Conservation (phyloP, 768 basidiomycete species). For the Galerina sulciceps region DNA sequence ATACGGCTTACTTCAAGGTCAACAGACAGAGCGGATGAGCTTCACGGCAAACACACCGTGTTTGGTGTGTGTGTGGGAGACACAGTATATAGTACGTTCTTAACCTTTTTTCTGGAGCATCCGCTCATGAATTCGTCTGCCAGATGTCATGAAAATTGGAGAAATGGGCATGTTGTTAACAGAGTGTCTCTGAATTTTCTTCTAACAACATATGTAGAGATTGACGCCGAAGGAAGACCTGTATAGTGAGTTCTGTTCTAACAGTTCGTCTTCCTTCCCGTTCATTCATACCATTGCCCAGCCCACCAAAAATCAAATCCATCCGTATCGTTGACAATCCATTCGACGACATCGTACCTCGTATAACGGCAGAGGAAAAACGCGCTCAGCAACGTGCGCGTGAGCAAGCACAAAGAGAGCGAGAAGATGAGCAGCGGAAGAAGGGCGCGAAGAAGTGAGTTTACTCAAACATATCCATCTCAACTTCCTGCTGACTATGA, state of each 20-base stretch:
- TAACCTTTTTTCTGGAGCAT: neutral
- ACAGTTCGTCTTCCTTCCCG: neutral
- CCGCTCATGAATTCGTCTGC: neutral
- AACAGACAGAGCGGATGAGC: slow-evolving; percentile 85
- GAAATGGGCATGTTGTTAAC: slow-evolving; percentile 69
- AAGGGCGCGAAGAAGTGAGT: slow-evolving; percentile 89
- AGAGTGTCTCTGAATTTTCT: neutral
- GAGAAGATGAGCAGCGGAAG: slow-evolving; percentile 74
- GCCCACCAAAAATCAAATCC: slow-evolving; percentile 89
- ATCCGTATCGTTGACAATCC: slow-evolving; percentile 91
- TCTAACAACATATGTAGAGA: slow-evolving; percentile 47
- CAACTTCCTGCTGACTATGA: neutral
- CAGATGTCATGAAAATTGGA: slow-evolving; percentile 92
- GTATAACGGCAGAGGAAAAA: slow-evolving; percentile 94
- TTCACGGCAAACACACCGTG: slow-evolving; percentile 93
- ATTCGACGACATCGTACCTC: slow-evolving; percentile 92
- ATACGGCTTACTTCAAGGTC: neutral
- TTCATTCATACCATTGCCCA: slow-evolving; percentile 29
- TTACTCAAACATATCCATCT: neutral
- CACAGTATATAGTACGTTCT: slow-evolving; percentile 80
- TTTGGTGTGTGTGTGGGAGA: slow-evolving; percentile 92
- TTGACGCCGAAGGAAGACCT: slow-evolving; percentile 75
- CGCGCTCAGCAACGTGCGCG: slow-evolving; percentile 82
- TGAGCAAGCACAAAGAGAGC: slow-evolving; percentile 73
- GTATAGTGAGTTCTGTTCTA: slow-evolving; percentile 64